phyloP scores from a whole-genome alignment of 2,329 filamentous ascomycete species.

The Aspergillus amoenus region DNA sequence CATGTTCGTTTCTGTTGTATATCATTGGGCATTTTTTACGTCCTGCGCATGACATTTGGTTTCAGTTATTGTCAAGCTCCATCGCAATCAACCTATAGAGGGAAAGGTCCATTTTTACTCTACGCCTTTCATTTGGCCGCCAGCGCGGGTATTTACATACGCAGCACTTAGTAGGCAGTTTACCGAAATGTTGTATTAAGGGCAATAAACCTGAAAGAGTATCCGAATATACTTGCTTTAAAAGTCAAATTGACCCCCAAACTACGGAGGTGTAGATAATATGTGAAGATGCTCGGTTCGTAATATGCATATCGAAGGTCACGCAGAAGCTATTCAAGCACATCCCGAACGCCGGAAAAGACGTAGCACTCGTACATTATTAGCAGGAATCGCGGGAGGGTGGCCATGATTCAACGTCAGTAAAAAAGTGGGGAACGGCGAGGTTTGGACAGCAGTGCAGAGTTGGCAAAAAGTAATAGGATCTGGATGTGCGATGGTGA shows the following conservation, averaged over 20 bases:
- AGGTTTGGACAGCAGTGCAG: background rate
- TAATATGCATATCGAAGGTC: slow-evolving; percentile 10
- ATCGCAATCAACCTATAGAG: background rate
- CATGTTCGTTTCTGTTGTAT: slow-evolving; percentile 2
- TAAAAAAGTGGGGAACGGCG: background rate
- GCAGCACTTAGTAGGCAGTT: background rate
- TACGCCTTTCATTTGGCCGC: background rate
- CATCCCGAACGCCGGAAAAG: slow-evolving; percentile 17
- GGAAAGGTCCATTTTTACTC: background rate
- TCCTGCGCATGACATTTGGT: background rate
- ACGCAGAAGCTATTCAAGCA: background rate
- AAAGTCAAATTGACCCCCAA: background rate
- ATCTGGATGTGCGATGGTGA: background rate
- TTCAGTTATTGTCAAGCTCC: background rate
- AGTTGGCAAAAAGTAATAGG: slow-evolving; percentile 6
- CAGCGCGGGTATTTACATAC: background rate
- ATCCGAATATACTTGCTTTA: background rate
- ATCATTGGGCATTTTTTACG: slow-evolving; percentile 1
- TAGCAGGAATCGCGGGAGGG: slow-evolving; percentile 1
- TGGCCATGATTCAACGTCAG: slow-evolving; percentile 2
- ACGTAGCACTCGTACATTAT: slow-evolving; percentile 6
- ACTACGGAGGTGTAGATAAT: background rate
- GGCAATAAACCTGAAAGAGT: background rate
- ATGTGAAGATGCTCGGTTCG: background rate
- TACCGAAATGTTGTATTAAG: background rate